A percentile compares a stretch with the other conserved stretches of the same genome.
These are phyloP conservation scores for Penicillium sp. DNA, from an alignment of 2,329 filamentous ascomycete genomes.

Conservation along the genomic window DNA sequence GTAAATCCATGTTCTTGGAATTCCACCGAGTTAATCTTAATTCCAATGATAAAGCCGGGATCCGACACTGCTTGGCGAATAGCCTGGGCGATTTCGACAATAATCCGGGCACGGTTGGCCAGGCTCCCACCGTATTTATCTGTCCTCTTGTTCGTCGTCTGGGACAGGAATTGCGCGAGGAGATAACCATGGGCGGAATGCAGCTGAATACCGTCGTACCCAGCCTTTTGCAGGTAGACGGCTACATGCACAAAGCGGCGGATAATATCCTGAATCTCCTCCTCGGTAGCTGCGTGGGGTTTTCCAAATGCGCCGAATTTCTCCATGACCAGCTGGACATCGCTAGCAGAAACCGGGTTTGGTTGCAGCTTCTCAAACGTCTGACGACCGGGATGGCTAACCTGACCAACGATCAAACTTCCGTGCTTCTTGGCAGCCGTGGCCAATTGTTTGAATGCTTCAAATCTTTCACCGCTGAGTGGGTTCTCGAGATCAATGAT, in stretches of 20 bases:
- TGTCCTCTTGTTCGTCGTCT: constrained; percentile 14
- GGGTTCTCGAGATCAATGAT: constrained; percentile 21
- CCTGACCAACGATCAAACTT: constrained; percentile 18
- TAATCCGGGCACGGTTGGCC: constrained; percentile 17
- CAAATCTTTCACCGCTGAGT: constrained; percentile 13
- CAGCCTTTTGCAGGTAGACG: constrained; percentile 15
- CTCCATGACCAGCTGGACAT: constrained; percentile 15
- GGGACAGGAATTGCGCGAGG: constrained; percentile 18
- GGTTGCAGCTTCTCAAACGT: constrained; percentile 18
- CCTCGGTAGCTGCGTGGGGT: constrained; percentile 12
- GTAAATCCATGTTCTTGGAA: constrained; percentile 4
- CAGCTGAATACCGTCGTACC: constrained; percentile 17
- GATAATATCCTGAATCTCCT: constrained; percentile 15
- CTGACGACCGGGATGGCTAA: constrained; percentile 21
- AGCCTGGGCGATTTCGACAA: constrained; percentile 16
- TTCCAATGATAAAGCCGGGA: constrained; percentile 12
- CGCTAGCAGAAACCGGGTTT: constrained; percentile 19
- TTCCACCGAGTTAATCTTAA: constrained; percentile 13
- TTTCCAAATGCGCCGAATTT: constrained; percentile 15
- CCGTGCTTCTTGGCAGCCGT: constrained; percentile 19
- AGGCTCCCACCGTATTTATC: constrained; percentile 18
- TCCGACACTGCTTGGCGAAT: constrained; percentile 14
- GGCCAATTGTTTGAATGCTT: constrained; percentile 18
- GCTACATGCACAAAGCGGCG: constrained; percentile 19
- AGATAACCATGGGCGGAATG: constrained; percentile 18